Conservation (phyloP, 1,284 basidiomycete species). For the Cerioporus squamosus region DNA sequence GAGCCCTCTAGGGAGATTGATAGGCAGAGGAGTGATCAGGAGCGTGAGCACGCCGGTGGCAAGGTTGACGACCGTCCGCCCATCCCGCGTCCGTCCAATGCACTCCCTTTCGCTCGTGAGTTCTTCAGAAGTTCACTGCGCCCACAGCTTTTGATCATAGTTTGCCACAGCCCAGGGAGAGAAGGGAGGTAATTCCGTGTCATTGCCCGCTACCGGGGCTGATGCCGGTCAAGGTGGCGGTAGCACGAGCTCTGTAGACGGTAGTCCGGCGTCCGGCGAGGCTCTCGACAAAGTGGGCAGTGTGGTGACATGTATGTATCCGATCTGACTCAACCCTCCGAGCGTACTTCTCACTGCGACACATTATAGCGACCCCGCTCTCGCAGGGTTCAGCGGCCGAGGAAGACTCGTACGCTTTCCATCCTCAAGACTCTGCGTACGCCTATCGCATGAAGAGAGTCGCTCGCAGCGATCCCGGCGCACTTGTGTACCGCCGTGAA, state of each 20-base stretch:
- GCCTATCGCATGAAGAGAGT: neutral
- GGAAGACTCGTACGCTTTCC: neutral
- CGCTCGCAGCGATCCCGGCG: neutral
- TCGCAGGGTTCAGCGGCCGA: neutral
- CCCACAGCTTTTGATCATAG: no score
- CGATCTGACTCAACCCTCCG: no score
- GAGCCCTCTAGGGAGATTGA: neutral
- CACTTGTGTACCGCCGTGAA: neutral
- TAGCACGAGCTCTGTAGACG: constrained; percentile 7
- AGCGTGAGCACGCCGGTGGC: neutral
- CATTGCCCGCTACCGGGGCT: constrained; percentile 5
- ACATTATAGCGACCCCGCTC: neutral
- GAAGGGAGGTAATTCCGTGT: constrained; percentile 19
- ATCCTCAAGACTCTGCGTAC: neutral
- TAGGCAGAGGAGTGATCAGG: neutral
- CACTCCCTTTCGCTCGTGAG: neutral
- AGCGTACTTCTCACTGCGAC: no score
- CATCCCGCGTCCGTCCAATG: neutral
- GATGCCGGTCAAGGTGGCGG: constrained; percentile 13
- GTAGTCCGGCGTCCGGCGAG: constrained; percentile 5
- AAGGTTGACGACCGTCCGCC: neutral
- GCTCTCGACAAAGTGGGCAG: neutral
- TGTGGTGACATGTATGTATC: neutral
- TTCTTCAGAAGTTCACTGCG: no score
- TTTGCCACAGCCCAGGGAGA: neutral